phyloP scores from a whole-genome alignment of 768 basidiomycete genomes.

The Cystoderma amianthinum region DNA sequence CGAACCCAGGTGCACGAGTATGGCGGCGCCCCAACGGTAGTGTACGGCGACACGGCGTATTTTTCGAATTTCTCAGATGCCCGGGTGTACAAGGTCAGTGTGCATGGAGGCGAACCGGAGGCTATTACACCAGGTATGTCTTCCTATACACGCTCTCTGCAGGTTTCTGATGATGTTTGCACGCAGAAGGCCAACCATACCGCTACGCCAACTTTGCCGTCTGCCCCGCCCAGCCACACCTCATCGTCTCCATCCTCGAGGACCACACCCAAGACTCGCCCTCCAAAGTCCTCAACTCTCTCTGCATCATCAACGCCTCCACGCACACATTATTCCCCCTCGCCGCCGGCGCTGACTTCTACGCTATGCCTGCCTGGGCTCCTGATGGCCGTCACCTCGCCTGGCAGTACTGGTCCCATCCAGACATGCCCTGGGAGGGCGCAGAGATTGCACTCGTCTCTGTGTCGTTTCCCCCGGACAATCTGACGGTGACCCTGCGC shows the following conservation, averaged over 20 bases:
- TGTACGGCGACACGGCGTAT: constrained; percentile 40
- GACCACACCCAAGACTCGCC: constrained; percentile 58
- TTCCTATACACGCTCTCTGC: neutral
- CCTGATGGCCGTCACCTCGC: constrained; percentile 15
- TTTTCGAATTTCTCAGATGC: constrained; percentile 54
- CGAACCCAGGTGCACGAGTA: constrained; percentile 63
- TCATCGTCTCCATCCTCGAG: constrained; percentile 60
- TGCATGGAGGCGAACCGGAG: constrained; percentile 33
- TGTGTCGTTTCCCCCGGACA: constrained; percentile 1
- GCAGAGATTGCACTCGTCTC: constrained; percentile 6
- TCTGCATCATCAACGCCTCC: constrained; percentile 47
- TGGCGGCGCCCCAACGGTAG: constrained; percentile 57
- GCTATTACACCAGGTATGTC: constrained; percentile 61
- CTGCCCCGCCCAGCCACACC: constrained; percentile 43
- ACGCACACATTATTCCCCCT: constrained; percentile 38
- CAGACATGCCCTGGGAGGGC: constrained; percentile 21
- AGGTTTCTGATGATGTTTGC: neutral
- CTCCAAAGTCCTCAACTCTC: constrained; percentile 43
- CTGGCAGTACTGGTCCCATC: constrained; percentile 19
- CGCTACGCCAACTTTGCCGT: constrained; percentile 61
- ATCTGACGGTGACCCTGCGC: neutral
- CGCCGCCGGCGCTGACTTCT: constrained; percentile 62
- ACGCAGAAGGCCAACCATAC: constrained; percentile 35
- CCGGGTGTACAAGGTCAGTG: constrained; percentile 38
- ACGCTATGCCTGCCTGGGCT: constrained; percentile 32